These are phyloP conservation scores for Coelastrella sp. DNA, from an alignment of 139 green algal species.

Conservation along the genomic window DNA sequence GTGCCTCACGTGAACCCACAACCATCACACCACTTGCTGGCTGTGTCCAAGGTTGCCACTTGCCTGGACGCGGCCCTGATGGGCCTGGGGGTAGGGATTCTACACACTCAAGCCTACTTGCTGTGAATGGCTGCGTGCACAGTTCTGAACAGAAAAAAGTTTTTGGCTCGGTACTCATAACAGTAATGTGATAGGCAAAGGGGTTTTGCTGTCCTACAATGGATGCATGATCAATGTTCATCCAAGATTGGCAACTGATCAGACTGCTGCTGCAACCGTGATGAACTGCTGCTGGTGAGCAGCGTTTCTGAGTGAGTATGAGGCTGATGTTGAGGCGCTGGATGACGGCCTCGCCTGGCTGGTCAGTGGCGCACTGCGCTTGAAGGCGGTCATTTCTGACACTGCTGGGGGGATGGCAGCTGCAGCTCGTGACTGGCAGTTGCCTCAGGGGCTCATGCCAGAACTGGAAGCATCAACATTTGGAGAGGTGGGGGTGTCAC, in stretches of 20 bases:
- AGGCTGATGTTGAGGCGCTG: not conserved
- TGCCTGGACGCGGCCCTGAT: too few species aligned
- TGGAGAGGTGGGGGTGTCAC: not conserved
- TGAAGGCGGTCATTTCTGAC: conserved; percentile 23
- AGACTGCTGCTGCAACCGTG: not conserved
- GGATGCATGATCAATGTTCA: not conserved
- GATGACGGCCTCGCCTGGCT: conserved; percentile 22
- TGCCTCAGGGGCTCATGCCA: conserved; percentile 13
- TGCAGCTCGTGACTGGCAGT: not conserved
- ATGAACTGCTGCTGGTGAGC: not conserved
- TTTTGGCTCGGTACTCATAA: not conserved
- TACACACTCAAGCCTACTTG: too few species aligned
- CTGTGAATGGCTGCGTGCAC: too few species aligned
- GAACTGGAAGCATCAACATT: not conserved
- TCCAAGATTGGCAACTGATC: not conserved
- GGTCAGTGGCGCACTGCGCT: not conserved
- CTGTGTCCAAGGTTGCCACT: too few species aligned
- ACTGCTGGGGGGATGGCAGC: not conserved
- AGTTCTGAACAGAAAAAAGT: too few species aligned
- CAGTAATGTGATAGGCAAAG: too few species aligned
- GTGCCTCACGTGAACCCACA: not conserved
- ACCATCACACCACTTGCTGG: too few species aligned
- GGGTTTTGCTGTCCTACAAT: too few species aligned
- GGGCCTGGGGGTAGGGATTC: too few species aligned
- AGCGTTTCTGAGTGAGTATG: not conserved